phyloP scores from a whole-genome alignment of 1,139 yeast genomes.

The Candida sp. region DNA sequence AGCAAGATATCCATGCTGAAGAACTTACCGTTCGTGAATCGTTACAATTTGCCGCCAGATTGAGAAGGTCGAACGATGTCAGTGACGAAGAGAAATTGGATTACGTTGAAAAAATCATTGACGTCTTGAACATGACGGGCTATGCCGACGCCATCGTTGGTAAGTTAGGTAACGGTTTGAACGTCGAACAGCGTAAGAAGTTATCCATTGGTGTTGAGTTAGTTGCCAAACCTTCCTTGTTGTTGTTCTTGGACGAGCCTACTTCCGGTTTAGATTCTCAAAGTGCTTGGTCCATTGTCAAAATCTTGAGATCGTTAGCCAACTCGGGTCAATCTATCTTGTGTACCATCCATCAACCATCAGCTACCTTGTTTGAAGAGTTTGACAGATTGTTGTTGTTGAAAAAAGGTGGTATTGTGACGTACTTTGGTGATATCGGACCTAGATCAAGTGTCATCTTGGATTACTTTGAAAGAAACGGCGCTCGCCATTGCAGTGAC shows the following conservation, averaged over 20 bases:
- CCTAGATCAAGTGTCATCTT: slow-evolving; percentile 62
- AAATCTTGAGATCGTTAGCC: slow-evolving; percentile 75
- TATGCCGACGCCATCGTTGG: slow-evolving; percentile 72
- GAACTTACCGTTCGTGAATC: slow-evolving; percentile 66
- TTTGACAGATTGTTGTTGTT: slow-evolving; percentile 77
- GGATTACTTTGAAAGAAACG: slow-evolving; percentile 70
- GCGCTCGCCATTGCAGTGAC: slow-evolving; percentile 60
- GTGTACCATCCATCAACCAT: slow-evolving; percentile 87
- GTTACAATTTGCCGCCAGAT: slow-evolving; percentile 60
- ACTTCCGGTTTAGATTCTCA: slow-evolving; percentile 94
- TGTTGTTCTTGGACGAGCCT: slow-evolving; percentile 89
- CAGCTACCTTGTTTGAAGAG: slow-evolving; percentile 75
- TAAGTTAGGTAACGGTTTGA: slow-evolving; percentile 58
- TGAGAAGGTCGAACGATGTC: slow-evolving; percentile 54
- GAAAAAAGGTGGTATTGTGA: slow-evolving; percentile 78
- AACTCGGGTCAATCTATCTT: slow-evolving; percentile 82
- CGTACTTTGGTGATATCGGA: slow-evolving; percentile 83
- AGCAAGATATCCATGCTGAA: slow-evolving; percentile 64
- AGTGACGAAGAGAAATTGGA: slow-evolving; percentile 41
- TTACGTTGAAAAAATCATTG: slow-evolving; percentile 64
- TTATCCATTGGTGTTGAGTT: slow-evolving; percentile 81
- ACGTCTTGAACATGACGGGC: slow-evolving; percentile 58
- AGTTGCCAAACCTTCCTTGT: slow-evolving; percentile 84
- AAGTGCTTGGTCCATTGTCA: slow-evolving; percentile 88
- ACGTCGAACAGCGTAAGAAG: slow-evolving; percentile 70